Conservation (phyloP, 768 basidiomycete genomes). For the Mycena rebaudengoi region DNA sequence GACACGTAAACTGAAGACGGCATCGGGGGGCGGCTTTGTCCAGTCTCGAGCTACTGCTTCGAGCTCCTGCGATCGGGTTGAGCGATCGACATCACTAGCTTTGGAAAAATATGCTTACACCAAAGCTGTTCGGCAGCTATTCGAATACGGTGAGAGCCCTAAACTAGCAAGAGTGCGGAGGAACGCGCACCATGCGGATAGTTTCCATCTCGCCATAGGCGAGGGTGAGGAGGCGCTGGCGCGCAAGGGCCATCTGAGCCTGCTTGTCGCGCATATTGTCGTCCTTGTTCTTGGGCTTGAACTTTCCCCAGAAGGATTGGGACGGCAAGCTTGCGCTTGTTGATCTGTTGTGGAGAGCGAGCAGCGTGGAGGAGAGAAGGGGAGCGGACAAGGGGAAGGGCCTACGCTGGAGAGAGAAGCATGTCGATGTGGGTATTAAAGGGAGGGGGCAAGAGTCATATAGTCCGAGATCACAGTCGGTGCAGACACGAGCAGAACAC, state of each 20-base stretch:
- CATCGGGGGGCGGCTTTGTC: conserved; percentile 87
- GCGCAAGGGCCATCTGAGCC: conserved; percentile 71
- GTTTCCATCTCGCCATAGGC: conserved; percentile 90
- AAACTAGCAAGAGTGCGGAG: not conserved
- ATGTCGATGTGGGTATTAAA: conserved; percentile 50
- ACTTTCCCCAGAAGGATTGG: conserved; percentile 68
- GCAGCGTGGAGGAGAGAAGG: conserved; percentile 41
- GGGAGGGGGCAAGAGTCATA: conserved; percentile 36
- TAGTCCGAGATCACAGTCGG: conserved; percentile 31
- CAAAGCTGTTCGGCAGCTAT: conserved; percentile 75
- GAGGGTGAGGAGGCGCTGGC: conserved; percentile 82
- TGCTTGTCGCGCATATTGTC: conserved; percentile 67
- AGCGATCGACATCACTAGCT: conserved; percentile 1
- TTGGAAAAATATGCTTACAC: conserved; percentile 52
- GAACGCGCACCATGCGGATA: conserved; percentile 66
- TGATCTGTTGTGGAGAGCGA: conserved; percentile 59
- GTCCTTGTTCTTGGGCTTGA: conserved; percentile 73
- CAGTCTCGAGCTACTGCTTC: conserved; percentile 84
- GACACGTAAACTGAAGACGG: conserved; percentile 76
- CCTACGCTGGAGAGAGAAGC: conserved; percentile 86
- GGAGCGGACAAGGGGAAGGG: conserved; percentile 35
- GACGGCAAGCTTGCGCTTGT: conserved; percentile 68
- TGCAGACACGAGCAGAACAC: conserved; percentile 60
- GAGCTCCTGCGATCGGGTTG: conserved; percentile 65
- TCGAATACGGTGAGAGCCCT: conserved; percentile 27